These are phyloP conservation scores for Corchorus capsularis DNA, from an alignment of 345 rosid species.

Conservation along the genomic window DNA sequence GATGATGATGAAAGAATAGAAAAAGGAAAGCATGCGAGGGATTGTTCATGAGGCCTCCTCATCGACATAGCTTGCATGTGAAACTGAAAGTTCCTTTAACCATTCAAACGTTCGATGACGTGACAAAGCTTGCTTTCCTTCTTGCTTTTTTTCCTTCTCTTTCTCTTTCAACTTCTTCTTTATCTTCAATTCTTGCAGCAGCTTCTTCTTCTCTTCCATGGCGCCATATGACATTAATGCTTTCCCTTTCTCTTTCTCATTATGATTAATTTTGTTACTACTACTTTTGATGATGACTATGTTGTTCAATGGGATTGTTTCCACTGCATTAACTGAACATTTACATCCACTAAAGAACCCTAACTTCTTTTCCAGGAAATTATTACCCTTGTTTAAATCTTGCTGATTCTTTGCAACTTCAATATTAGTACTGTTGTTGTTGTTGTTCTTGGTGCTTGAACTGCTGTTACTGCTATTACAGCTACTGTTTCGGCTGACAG, in stretches of 20 bases:
- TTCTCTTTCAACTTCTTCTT: constrained; percentile 43
- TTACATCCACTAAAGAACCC: constrained; percentile 58
- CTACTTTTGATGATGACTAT: constrained; percentile 27
- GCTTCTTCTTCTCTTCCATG: constrained; percentile 30
- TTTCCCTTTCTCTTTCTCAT: constrained; percentile 15
- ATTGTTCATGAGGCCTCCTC: constrained; percentile 24
- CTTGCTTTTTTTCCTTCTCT: constrained; percentile 27
- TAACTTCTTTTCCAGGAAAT: constrained; percentile 34
- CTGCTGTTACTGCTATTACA: constrained; percentile 50
- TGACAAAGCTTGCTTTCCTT: constrained; percentile 60
- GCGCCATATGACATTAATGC: not conserved
- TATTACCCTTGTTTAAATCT: constrained; percentile 17
- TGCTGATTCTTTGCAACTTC: not conserved
- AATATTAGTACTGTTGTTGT: not conserved
- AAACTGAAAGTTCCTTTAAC: constrained; percentile 81
- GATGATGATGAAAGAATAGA: constrained; percentile 25
- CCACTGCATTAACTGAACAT: constrained; percentile 60
- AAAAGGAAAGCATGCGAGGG: constrained; percentile 31
- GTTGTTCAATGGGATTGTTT: constrained; percentile 45
- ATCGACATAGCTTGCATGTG: constrained; percentile 55
- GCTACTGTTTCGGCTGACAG: constrained; percentile 63
- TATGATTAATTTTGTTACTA: not conserved
- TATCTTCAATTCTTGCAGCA: constrained; percentile 32
- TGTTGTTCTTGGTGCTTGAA: constrained; percentile 33
- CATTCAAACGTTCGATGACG: constrained; percentile 82